These are phyloP conservation scores for Nemania abortiva DNA, from an alignment of 2,329 filamentous ascomycete species.

Conservation along the genomic window DNA sequence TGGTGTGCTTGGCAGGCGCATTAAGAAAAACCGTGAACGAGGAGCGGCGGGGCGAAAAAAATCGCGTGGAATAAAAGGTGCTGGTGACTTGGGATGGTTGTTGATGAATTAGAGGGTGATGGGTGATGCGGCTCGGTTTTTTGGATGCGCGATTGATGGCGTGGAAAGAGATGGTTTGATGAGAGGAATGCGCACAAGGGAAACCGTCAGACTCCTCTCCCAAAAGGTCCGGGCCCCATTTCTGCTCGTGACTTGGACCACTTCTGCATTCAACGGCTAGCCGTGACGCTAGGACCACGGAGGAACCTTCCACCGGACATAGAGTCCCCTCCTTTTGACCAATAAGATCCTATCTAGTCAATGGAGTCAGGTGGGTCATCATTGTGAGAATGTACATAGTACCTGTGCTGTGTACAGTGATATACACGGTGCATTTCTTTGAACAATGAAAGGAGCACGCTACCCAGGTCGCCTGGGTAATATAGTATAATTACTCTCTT, in stretches of 20 bases:
- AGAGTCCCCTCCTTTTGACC: conserved; percentile 5
- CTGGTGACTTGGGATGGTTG: conserved; percentile 66
- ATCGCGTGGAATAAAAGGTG: conserved; percentile 67
- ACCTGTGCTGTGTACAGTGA: no score
- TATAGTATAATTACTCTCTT: not conserved
- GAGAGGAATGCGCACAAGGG: conserved; percentile 52
- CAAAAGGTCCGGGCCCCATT: conserved; percentile 47
- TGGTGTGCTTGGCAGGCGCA: conserved; percentile 50
- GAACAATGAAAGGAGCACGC: not conserved
- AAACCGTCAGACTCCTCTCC: conserved; percentile 46
- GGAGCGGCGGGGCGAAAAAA: conserved; percentile 60
- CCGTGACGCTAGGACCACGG: conserved; percentile 38
- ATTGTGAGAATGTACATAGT: not conserved
- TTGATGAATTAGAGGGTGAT: conserved; percentile 70
- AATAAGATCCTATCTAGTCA: conserved; percentile 4
- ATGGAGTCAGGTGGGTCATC: conserved; percentile 18
- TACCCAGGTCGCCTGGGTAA: not conserved
- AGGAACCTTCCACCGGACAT: conserved; percentile 36
- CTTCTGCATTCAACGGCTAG: conserved; percentile 38
- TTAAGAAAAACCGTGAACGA: conserved; percentile 52
- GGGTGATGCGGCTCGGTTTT: conserved; percentile 67
- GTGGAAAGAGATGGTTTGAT: conserved; percentile 54
- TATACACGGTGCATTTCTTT: not conserved
- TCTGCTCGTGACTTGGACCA: conserved; percentile 52
- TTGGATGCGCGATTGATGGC: conserved; percentile 68